Evolutionary conservation across 2,329 filamentous ascomycete genomes (phyloP).

Genomic region (Fusarium chaquense): DNA sequence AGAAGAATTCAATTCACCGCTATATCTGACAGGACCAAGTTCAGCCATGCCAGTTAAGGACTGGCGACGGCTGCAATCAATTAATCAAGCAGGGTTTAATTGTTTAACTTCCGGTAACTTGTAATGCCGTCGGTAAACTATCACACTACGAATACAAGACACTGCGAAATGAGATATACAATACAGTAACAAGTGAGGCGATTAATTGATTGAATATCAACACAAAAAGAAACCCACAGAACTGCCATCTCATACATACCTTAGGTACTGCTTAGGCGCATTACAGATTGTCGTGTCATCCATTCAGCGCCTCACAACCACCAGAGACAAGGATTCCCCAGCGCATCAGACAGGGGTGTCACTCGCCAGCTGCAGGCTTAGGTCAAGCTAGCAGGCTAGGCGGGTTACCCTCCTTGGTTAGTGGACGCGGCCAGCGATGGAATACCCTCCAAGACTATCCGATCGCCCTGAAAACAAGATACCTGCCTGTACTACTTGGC

Average conservation of each 20-base stretch:
- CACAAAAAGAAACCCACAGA: not conserved
- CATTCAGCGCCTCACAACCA: constrained; percentile 33
- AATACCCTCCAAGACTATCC: constrained; percentile 8
- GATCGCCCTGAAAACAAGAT: constrained; percentile 32
- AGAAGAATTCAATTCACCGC: not conserved
- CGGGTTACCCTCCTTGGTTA: not conserved
- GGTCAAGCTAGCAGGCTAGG: not conserved
- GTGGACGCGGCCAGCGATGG: constrained; percentile 2
- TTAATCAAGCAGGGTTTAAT: not conserved
- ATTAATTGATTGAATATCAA: constrained; percentile 3
- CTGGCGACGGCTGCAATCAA: constrained; percentile 11
- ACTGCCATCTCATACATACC: constrained; percentile 15
- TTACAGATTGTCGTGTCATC: constrained; percentile 37
- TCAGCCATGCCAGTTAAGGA: constrained; percentile 5
- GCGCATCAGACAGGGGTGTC: constrained; percentile 22
- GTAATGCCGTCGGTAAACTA: not conserved
- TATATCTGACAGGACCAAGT: not conserved
- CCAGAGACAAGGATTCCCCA: constrained; percentile 48
- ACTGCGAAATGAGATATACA: no score
- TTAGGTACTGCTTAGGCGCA: not conserved
- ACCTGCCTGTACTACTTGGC: not conserved
- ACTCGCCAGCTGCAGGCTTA: constrained; percentile 2
- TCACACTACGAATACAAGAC: not conserved
- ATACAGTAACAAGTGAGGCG: constrained; percentile 3
- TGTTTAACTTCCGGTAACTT: constrained; percentile 4